Percentiles rank a stretch among this genome's conserved stretches.
Conservation (phyloP, 225 moss, liverwort and hornwort genomes). For the Rhytidiadelphus loreus region DNA sequence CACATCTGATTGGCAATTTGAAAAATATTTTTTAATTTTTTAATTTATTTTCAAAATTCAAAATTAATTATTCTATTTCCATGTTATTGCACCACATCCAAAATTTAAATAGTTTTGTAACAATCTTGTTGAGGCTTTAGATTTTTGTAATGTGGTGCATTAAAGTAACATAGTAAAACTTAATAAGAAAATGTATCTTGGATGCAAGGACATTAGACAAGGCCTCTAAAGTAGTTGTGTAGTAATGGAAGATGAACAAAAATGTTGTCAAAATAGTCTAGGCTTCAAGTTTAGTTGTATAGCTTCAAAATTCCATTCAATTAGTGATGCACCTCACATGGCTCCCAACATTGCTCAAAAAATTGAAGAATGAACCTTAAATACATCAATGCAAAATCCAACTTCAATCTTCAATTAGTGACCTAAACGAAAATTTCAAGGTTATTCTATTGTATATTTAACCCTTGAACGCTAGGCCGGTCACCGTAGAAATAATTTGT, state of each 20-base stretch:
- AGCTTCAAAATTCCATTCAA: background rate
- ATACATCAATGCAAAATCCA: background rate
- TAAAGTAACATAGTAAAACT: accelerated
- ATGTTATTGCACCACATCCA: no score
- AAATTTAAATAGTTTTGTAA: no score
- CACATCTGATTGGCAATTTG: no score
- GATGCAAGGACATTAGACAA: background rate
- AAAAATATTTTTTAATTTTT: no score
- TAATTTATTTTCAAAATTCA: no score
- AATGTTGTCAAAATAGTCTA: background rate
- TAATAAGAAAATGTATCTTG: accelerated
- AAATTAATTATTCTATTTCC: no score
- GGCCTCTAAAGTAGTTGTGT: background rate
- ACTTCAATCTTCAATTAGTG: background rate
- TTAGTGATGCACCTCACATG: accelerated
- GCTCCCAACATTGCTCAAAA: accelerated
- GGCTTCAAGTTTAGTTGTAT: background rate
- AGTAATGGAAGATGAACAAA: background rate
- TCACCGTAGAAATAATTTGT: no score
- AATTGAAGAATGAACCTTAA: background rate
- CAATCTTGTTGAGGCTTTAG: no score
- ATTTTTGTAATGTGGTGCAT: no score
- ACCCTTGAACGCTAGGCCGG: no score
- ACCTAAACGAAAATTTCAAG: accelerated
- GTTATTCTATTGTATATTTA: background rate